A percentile compares a stretch with the other conserved stretches of the same genome.
Evolutionary conservation across 1,284 basidiomycete genomes (phyloP).

Genomic region (Puccinia polysora): DNA sequence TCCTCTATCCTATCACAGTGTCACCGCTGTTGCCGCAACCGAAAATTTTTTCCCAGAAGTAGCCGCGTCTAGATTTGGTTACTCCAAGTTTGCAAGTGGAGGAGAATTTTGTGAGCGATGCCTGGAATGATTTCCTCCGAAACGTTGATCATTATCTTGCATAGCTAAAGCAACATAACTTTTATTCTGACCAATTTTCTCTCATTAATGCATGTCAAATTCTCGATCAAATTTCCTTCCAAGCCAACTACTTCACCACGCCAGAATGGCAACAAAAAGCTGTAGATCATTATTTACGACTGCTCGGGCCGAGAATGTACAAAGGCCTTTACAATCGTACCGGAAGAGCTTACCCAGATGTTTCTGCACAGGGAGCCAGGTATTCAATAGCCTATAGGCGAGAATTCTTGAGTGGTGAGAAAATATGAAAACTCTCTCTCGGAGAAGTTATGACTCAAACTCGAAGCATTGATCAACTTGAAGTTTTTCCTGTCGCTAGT

Average conservation of each 20-base stretch:
- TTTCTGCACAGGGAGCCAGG: slow-evolving; percentile 50
- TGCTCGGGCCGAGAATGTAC: slow-evolving; percentile 46
- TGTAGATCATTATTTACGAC: slow-evolving; percentile 48
- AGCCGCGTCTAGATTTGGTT: slow-evolving; percentile 37
- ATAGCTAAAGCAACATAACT: no score
- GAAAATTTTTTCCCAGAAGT: slow-evolving; percentile 51
- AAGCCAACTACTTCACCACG: slow-evolving; percentile 47
- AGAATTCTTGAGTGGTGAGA: slow-evolving; percentile 39
- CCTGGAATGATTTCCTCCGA: not conserved
- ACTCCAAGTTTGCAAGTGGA: slow-evolving; percentile 23
- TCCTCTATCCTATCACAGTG: no score
- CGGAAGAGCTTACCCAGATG: slow-evolving; percentile 52
- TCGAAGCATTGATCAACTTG: no score
- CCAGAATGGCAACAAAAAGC: slow-evolving; percentile 48
- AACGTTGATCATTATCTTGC: no score
- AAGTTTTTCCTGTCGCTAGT: slow-evolving; percentile 50
- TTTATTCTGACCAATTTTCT: no score
- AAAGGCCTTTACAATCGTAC: slow-evolving; percentile 49
- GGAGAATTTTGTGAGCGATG: slow-evolving; percentile 35
- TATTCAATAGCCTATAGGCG: slow-evolving; percentile 44
- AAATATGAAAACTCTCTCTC: not conserved
- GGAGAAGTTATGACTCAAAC: no score
- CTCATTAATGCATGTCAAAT: no score
- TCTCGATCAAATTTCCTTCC: no score
- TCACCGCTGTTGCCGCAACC: slow-evolving; percentile 50